These are phyloP conservation scores for Populus ilicifolia DNA, from an alignment of 345 rosid genomes.

Conservation along the genomic window DNA sequence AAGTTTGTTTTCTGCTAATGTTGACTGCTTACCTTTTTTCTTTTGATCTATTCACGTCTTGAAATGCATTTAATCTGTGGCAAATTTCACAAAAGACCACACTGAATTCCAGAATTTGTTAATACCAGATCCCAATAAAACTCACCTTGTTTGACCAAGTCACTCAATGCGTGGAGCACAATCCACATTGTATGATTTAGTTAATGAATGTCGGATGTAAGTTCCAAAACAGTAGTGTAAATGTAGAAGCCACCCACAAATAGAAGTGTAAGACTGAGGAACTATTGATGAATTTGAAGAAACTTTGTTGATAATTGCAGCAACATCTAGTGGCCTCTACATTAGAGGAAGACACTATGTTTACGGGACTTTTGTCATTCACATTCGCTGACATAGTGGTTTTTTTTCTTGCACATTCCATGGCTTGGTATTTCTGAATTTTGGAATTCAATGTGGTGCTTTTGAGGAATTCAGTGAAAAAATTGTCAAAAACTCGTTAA, in stretches of 20 bases:
- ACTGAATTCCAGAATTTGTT: background rate
- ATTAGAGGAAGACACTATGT: background rate
- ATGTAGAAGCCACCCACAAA: background rate
- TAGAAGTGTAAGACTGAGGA: background rate
- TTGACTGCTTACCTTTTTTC: background rate
- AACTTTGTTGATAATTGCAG: background rate
- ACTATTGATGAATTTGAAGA: background rate
- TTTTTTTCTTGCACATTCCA: too few relatives aligned
- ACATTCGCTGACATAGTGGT: background rate
- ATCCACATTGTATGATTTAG: background rate
- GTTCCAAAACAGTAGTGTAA: background rate
- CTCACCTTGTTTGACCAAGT: background rate
- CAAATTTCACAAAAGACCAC: background rate
- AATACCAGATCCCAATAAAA: background rate
- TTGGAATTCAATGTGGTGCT: background rate
- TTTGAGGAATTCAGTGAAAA: background rate
- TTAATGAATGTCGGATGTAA: background rate
- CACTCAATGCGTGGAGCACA: background rate
- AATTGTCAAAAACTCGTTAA: too few relatives aligned
- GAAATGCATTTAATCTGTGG: background rate
- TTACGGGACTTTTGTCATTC: background rate
- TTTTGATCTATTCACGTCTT: background rate
- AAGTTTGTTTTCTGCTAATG: background rate
- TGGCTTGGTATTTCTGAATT: background rate
- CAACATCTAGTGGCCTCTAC: background rate